Evolutionary conservation across 148 eudicot genomes (phyloP).

Genomic region (Simmondsia chinensis): DNA sequence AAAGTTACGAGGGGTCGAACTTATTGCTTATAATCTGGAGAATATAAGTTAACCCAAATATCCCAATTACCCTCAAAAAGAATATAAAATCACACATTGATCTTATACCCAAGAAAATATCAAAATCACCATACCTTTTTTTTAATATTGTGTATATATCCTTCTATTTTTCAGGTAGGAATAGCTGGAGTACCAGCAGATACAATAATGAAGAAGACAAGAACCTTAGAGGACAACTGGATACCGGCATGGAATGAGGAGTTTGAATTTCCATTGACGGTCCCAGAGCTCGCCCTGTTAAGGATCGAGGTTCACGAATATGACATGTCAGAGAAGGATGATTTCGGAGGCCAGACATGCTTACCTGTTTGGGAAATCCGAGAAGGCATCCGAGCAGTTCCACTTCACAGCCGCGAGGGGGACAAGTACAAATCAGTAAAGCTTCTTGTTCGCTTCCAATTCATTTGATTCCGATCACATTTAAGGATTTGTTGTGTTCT

Average conservation of each 20-base stretch:
- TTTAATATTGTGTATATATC: neutral
- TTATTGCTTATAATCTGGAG: too few relatives aligned
- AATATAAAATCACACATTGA: too few relatives aligned
- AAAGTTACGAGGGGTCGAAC: neutral
- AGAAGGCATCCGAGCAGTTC: constrained; percentile 45
- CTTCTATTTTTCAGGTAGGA: constrained; percentile 28
- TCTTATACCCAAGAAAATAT: too few relatives aligned
- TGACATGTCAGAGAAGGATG: constrained; percentile 54
- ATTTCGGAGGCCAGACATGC: too few relatives aligned
- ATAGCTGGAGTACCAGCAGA: constrained; percentile 51
- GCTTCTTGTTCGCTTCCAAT: constrained; percentile 50
- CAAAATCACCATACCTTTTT: too few relatives aligned
- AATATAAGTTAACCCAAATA: too few relatives aligned
- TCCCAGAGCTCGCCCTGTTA: constrained; percentile 53
- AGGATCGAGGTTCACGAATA: constrained; percentile 53
- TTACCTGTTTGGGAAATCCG: constrained; percentile 29
- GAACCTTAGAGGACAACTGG: constrained; percentile 46
- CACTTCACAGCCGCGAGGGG: constrained; percentile 36
- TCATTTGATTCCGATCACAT: constrained; percentile 30
- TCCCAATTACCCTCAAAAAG: too few relatives aligned
- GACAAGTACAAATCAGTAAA: constrained; percentile 38
- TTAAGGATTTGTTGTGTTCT: too few relatives aligned
- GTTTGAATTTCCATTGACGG: constrained; percentile 43
- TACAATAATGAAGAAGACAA: constrained; percentile 41
- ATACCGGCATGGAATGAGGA: constrained; percentile 46